A percentile compares a stretch with the other conserved stretches of the same genome.
Evolutionary conservation across 1,284 basidiomycete species (phyloP).

Genomic region (Neolentinus lepideus): DNA sequence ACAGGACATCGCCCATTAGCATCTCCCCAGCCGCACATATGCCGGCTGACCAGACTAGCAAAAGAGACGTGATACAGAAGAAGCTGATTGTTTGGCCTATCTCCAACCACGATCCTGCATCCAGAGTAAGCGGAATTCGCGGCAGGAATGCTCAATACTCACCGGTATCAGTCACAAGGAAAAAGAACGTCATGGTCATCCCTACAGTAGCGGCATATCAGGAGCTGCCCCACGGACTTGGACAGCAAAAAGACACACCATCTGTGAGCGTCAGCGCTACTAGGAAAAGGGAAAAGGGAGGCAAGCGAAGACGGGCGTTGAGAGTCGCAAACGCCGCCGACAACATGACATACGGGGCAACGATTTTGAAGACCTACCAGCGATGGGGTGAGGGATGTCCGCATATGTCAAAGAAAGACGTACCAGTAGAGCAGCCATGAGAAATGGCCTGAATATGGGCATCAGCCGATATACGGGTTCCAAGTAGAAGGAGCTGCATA

Average conservation of each 20-base stretch:
- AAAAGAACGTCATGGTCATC: slow-evolving; percentile 82
- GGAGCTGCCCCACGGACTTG: slow-evolving; percentile 8
- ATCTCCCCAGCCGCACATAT: slow-evolving; percentile 65
- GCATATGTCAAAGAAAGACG: slow-evolving; percentile 11
- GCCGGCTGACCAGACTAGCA: slow-evolving; percentile 75
- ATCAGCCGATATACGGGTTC: slow-evolving; percentile 87
- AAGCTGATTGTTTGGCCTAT: slow-evolving; percentile 87
- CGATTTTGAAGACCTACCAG: slow-evolving; percentile 73
- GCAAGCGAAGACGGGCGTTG: slow-evolving; percentile 57
- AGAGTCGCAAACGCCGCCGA: slow-evolving; percentile 63
- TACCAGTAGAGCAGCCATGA: slow-evolving; percentile 73
- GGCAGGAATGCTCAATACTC: slow-evolving; percentile 10
- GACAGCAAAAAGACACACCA: slow-evolving; percentile 32
- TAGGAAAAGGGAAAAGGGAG: slow-evolving; percentile 73
- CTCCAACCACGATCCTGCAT: slow-evolving; percentile 75
- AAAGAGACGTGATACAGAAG: slow-evolving; percentile 78
- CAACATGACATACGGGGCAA: slow-evolving; percentile 75
- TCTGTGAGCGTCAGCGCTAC: slow-evolving; percentile 71
- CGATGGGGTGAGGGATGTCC: slow-evolving; percentile 3
- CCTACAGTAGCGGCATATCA: slow-evolving; percentile 26
- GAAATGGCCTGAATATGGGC: slow-evolving; percentile 82
- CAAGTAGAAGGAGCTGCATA: slow-evolving; percentile 69
- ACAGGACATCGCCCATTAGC: slow-evolving; percentile 36
- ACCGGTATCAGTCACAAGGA: slow-evolving; percentile 77
- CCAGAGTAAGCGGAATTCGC: slow-evolving; percentile 1